Conservation (phyloP, 495 filamentous ascomycete genomes). For the Hamigera avellanea region DNA sequence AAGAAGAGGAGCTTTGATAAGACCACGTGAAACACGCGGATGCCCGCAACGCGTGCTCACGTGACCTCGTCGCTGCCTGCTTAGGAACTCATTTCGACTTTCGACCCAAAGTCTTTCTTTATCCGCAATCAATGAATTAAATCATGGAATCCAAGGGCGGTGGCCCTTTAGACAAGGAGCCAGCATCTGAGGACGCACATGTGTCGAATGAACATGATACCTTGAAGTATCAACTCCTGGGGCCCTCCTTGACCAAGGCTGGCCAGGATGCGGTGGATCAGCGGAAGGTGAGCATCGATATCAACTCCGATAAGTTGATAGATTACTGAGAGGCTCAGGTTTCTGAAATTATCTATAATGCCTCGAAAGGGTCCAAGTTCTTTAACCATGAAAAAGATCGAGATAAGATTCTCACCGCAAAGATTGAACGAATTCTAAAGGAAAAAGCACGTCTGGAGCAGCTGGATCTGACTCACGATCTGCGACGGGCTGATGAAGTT, state of each 20-base stretch:
- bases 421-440: slow-evolving; percentile 69
- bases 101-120: too few relatives aligned
- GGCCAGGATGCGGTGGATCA: slow-evolving; percentile 94
- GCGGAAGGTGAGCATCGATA: slow-evolving; percentile 45
- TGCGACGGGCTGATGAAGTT: slow-evolving; percentile 69
- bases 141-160: slow-evolving; percentile 16
- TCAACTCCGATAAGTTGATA: neutral
- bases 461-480: slow-evolving; percentile 59
- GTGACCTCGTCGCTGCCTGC: slow-evolving; percentile 20
- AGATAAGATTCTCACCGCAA: slow-evolving; percentile 73
- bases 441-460: slow-evolving; percentile 69
- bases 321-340: slow-evolving; percentile 34
- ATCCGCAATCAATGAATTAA: slow-evolving; percentile 3
- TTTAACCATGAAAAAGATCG: slow-evolving; percentile 83
- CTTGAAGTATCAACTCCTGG: slow-evolving; percentile 65
- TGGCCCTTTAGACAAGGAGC: slow-evolving; percentile 6
- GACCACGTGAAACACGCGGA: slow-evolving; percentile 10
- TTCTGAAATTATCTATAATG: slow-evolving; percentile 95
- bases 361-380: slow-evolving; percentile 92
- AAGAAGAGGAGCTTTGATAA: too few relatives aligned
- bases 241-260: slow-evolving; percentile 86
- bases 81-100: slow-evolving; percentile 6
- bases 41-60: slow-evolving; percentile 24
- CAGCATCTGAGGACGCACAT: slow-evolving; percentile 1
- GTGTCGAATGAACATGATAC: slow-evolving; percentile 26